Conservation (phyloP, 352 stramenopile genomes). For the Vaucheria bursata region DNA sequence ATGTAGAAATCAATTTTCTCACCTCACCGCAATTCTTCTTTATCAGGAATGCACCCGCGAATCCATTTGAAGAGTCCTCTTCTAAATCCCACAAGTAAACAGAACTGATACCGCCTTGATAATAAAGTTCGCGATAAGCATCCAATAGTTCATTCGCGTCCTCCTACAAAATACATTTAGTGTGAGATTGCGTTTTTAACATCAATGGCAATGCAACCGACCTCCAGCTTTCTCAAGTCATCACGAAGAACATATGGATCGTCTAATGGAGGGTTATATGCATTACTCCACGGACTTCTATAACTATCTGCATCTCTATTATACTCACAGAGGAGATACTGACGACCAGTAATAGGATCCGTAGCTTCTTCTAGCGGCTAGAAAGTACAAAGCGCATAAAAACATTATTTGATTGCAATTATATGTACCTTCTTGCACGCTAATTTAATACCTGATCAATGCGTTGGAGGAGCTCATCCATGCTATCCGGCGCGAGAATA, state of each 20-base stretch:
- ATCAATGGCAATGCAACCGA: no score
- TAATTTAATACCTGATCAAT: constrained; percentile 56
- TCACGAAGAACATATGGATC: constrained; percentile 77
- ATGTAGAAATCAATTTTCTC: constrained; percentile 6
- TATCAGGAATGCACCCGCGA: constrained; percentile 84
- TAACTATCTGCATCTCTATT: constrained; percentile 78
- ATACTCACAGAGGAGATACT: constrained; percentile 86
- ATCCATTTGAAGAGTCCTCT: constrained; percentile 52
- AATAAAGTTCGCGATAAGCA: constrained; percentile 91
- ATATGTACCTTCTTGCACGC: background rate
- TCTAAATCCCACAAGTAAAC: constrained; percentile 93
- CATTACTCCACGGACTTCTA: constrained; percentile 76
- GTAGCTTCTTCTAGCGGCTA: constrained; percentile 75
- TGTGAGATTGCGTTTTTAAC: no score
- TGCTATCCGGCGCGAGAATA: constrained; percentile 64
- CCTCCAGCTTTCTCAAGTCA: constrained; percentile 74
- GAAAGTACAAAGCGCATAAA: no score
- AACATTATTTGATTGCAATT: background rate
- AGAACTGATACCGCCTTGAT: constrained; percentile 77
- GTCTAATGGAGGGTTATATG: constrained; percentile 63
- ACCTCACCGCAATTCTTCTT: constrained; percentile 74
- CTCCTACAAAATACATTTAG: no score
- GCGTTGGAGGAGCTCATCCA: constrained; percentile 80
- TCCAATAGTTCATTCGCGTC: constrained; percentile 91
- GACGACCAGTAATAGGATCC: constrained; percentile 69